Conservation (phyloP, 345 rosid genomes). For the Aquilaria sinensis region DNA sequence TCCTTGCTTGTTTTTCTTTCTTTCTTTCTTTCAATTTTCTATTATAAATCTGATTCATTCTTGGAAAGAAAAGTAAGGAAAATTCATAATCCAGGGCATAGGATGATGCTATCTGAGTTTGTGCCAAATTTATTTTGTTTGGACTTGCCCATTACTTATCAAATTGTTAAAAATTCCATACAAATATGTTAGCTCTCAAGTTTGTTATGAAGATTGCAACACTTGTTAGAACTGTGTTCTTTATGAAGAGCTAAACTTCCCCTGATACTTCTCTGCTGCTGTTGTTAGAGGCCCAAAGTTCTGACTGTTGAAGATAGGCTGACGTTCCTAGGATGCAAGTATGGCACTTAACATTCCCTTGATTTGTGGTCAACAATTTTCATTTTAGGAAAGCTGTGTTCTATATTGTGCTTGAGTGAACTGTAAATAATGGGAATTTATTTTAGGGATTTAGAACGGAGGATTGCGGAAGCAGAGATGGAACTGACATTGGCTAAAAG, state of each 20-base stretch:
- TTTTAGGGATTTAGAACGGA: slow-evolving; percentile 84
- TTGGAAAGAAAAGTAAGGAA: not conserved
- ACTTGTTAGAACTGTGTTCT: not conserved
- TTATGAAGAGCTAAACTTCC: not conserved
- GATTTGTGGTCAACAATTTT: not conserved
- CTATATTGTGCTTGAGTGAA: slow-evolving; percentile 1
- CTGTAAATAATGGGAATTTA: slow-evolving; percentile 3
- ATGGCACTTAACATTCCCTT: slow-evolving; percentile 19
- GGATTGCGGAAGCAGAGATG: slow-evolving; percentile 88
- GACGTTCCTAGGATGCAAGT: slow-evolving; percentile 82
- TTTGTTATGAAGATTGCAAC: not conserved
- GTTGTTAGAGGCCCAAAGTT: slow-evolving; percentile 79
- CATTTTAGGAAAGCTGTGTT: not conserved
- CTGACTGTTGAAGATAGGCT: slow-evolving; percentile 83
- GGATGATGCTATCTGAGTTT: not conserved
- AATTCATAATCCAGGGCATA: not conserved
- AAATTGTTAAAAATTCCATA: not conserved
- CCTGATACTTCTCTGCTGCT: slow-evolving; percentile 14
- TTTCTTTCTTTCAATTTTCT: slow-evolving; percentile 7
- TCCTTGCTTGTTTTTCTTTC: not conserved
- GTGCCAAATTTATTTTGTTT: not conserved
- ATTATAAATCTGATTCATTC: not conserved
- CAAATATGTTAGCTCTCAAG: not conserved
- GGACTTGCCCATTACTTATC: not conserved
- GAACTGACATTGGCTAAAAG: slow-evolving; percentile 91